These are phyloP conservation scores for Citrullus amarus DNA, from an alignment of 306 rosid species.

Conservation along the genomic window DNA sequence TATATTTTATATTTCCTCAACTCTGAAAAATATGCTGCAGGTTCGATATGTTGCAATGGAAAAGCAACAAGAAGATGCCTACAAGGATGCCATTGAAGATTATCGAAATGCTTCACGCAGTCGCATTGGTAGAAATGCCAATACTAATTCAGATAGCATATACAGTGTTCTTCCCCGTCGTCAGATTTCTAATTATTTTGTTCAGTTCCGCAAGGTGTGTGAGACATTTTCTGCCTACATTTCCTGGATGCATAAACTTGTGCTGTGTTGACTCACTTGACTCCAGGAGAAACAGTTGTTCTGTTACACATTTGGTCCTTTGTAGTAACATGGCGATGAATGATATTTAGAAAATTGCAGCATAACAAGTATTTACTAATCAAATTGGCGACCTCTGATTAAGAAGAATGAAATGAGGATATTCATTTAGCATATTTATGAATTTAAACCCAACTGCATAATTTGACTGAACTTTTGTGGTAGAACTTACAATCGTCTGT, in stretches of 20 bases:
- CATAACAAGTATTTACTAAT: not conserved
- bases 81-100: conserved; percentile 82
- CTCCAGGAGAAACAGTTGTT: not conserved
- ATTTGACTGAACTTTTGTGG: not conserved
- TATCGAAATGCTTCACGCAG: conserved; percentile 79
- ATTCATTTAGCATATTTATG: not conserved
- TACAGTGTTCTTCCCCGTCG: conserved; percentile 53
- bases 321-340: not conserved
- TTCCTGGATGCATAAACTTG: not conserved
- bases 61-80: conserved; percentile 63
- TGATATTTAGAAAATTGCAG: not conserved
- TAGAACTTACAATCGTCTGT: not conserved
- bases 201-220: conserved; percentile 91
- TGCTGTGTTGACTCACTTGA: not conserved
- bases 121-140: conserved; percentile 44
- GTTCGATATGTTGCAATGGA: conserved; percentile 81
- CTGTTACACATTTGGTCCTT: not conserved
- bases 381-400: not conserved
- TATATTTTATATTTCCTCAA: not conserved
- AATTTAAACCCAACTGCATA: not conserved
- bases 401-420: not conserved
- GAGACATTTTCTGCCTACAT: conserved; percentile 10
- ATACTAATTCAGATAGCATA: conserved; percentile 23
- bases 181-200: conserved; percentile 87
- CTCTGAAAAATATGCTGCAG: conserved; percentile 33